These are phyloP conservation scores for Ophiocordyceps unilateralis DNA, from an alignment of 2,329 filamentous ascomycete genomes.

Conservation along the genomic window DNA sequence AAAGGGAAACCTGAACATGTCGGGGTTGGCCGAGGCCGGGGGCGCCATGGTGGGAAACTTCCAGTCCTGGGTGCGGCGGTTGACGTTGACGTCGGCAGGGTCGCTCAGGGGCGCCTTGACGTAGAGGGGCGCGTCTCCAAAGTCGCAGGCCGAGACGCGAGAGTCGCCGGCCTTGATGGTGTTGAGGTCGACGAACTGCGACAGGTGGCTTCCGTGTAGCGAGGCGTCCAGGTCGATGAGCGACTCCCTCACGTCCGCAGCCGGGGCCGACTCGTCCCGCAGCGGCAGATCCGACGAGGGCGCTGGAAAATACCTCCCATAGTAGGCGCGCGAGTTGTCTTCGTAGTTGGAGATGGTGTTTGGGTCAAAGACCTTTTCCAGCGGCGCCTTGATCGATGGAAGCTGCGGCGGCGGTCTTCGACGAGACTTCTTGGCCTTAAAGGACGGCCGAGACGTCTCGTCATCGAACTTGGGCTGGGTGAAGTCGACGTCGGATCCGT, in stretches of 20 bases:
- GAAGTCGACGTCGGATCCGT: constrained; percentile 41
- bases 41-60: constrained; percentile 36
- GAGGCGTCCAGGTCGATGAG: constrained; percentile 49
- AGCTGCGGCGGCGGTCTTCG: constrained; percentile 40
- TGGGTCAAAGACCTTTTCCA: constrained; percentile 50
- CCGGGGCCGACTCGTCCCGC: constrained; percentile 34
- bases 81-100: constrained; percentile 34
- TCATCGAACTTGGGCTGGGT: constrained; percentile 22
- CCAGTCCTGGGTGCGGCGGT: constrained; percentile 37
- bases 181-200: constrained; percentile 42
- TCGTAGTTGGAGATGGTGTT: constrained; percentile 48
- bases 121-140: constrained; percentile 22
- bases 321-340: constrained; percentile 45
- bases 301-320: constrained; percentile 27
- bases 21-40: constrained; percentile 34
- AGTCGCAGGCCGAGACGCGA: constrained; percentile 30
- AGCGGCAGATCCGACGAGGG: constrained; percentile 38
- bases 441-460: constrained; percentile 32
- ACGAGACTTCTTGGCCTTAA: constrained; percentile 35
- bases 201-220: constrained; percentile 35
- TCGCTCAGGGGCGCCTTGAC: constrained; percentile 38
- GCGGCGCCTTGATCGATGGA: constrained; percentile 37
- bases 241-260: constrained; percentile 37
- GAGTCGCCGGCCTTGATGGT: constrained; percentile 36
- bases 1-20: constrained; percentile 33